Percentiles rank a stretch among this genome's conserved stretches.
Evolutionary conservation across 305 asterid species (phyloP).

Genomic region (Fraxinus sp.): DNA sequence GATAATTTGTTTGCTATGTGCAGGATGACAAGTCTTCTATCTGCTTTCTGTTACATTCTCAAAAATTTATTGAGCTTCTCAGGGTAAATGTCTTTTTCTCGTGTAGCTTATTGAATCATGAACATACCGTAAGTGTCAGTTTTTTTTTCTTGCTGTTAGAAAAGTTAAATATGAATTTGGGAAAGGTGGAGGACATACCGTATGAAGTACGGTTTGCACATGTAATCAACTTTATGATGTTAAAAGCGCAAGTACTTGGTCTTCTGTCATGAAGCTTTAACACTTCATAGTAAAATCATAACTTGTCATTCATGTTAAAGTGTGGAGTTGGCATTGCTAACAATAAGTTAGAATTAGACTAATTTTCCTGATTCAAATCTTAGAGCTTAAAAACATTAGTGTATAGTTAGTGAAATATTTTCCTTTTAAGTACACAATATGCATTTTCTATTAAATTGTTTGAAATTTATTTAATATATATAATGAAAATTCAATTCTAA

Average conservation of each 20-base stretch:
- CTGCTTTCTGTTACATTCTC: slow-evolving; percentile 78
- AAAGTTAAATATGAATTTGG: not conserved
- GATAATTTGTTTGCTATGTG: slow-evolving; percentile 32
- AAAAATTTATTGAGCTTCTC: slow-evolving; percentile 79
- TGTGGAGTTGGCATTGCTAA: not conserved
- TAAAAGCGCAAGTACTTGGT: not conserved
- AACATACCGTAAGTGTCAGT: not conserved
- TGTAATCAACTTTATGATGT: not conserved
- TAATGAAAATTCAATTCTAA: not conserved
- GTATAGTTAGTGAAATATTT: not conserved
- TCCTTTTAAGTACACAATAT: not conserved
- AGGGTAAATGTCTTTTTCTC: slow-evolving; percentile 51
- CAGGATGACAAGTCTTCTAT: slow-evolving; percentile 74
- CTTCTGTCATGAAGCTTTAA: not conserved
- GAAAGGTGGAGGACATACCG: not conserved
- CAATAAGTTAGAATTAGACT: not conserved
- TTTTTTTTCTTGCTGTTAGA: not conserved
- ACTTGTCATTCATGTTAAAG: not conserved
- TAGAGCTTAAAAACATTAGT: not conserved
- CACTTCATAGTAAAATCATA: not conserved
- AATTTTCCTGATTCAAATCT: not conserved
- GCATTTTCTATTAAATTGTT: not conserved
- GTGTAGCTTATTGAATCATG: not conserved
- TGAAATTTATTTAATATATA: not conserved
- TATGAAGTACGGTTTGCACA: not conserved